A percentile compares a stretch with the other conserved stretches of the same genome.
These are phyloP conservation scores for Wolfiporia cocos DNA, from an alignment of 1,284 basidiomycete genomes.

Conservation along the genomic window DNA sequence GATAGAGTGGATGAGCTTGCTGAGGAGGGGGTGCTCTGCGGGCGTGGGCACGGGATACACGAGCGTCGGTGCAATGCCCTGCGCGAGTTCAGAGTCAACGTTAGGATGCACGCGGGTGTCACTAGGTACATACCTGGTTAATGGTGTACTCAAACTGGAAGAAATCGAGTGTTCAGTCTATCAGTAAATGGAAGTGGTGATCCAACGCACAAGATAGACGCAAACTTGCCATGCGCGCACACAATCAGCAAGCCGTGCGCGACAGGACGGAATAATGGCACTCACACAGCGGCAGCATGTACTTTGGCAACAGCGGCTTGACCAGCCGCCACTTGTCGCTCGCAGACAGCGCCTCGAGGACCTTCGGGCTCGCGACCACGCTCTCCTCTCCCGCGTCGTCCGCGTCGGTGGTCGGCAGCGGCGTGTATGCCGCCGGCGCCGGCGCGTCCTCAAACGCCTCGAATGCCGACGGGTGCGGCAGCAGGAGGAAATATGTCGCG, in stretches of 20 bases:
- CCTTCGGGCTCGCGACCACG: conserved; percentile 13
- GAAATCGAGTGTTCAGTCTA: conserved; percentile 4
- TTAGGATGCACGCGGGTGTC: no score
- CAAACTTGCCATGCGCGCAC: conserved; percentile 40
- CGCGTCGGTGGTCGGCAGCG: conserved; percentile 42
- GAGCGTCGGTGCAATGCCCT: conserved; percentile 89
- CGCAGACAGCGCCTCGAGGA: conserved; percentile 44
- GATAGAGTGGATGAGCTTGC: conserved; percentile 77
- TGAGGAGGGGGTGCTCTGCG: conserved; percentile 53
- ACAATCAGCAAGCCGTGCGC: neutral
- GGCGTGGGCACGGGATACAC: conserved; percentile 80
- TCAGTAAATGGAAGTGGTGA: neutral
- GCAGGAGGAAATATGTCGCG: conserved; percentile 65
- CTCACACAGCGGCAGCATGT: conserved; percentile 81
- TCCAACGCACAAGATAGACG: conserved; percentile 63
- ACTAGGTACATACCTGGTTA: conserved; percentile 70
- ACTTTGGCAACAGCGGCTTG: conserved; percentile 66
- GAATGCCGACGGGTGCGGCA: conserved; percentile 56
- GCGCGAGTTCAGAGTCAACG: neutral
- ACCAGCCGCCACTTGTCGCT: conserved; percentile 76
- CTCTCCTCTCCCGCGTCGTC: conserved; percentile 7
- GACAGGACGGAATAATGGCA: conserved; percentile 8
- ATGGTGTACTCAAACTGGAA: conserved; percentile 87
- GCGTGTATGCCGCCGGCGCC: conserved; percentile 42
- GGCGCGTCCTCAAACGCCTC: conserved; percentile 34